phyloP scores from a whole-genome alignment of 2,329 filamentous ascomycete species.

The Zymoseptoria tritici region DNA sequence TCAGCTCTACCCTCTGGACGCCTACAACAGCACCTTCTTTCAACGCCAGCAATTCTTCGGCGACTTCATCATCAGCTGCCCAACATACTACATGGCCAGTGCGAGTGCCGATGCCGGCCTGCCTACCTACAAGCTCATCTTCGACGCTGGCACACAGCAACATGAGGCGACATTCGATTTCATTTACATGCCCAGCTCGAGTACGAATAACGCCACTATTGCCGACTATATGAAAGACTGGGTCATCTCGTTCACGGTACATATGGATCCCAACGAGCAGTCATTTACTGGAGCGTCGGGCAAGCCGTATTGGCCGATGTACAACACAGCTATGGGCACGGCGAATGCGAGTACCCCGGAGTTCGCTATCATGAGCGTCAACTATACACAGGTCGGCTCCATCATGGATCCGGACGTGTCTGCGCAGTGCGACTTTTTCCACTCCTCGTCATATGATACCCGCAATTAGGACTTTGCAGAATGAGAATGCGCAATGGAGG shows the following conservation, averaged over 20 bases:
- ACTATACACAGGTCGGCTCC: background rate
- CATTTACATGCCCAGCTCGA: background rate
- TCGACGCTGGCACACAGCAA: conserved; percentile 14
- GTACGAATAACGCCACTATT: conserved; percentile 12
- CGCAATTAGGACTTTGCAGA: background rate
- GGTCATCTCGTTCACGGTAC: conserved; percentile 13
- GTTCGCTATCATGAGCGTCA: conserved; percentile 5
- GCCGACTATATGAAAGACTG: conserved; percentile 13
- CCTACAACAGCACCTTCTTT: conserved; percentile 33
- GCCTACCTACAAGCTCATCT: conserved; percentile 19
- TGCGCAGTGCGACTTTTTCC: conserved; percentile 18
- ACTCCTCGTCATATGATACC: background rate
- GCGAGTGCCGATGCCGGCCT: conserved; percentile 13
- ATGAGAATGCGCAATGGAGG: background rate
- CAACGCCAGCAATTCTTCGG: conserved; percentile 35
- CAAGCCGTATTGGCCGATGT: conserved; percentile 14
- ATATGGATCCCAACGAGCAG: conserved; percentile 11
- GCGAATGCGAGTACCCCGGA: conserved; percentile 8
- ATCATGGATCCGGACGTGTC: conserved; percentile 12
- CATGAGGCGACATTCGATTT: conserved; percentile 13
- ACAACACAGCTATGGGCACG: background rate
- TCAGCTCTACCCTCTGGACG: conserved; percentile 27
- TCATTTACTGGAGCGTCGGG: conserved; percentile 3
- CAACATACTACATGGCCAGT: conserved; percentile 12
- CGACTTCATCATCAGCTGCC: conserved; percentile 35